Evolutionary conservation across 2,329 filamentous ascomycete genomes (phyloP).

Genomic region (Penicillium sp.): DNA sequence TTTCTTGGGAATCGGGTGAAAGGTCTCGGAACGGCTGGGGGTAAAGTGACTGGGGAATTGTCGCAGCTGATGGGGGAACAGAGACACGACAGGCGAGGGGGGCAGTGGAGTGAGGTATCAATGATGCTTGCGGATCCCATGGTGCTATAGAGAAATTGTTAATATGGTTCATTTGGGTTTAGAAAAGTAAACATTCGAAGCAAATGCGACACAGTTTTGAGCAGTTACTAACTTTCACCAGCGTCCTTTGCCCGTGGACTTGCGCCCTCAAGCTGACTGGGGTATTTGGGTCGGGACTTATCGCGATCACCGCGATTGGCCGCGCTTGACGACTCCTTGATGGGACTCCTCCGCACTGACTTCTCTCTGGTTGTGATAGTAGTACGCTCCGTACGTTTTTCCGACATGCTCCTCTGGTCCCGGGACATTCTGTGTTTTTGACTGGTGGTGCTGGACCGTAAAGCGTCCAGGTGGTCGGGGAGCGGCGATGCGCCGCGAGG

Average conservation of each 20-base stretch:
- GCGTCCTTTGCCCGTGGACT: conserved; percentile 37
- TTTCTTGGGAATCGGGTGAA: conserved; percentile 78
- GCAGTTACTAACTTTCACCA: conserved; percentile 29
- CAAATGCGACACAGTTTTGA: neutral
- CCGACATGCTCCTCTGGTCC: conserved; percentile 36
- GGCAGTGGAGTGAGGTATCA: conserved; percentile 68
- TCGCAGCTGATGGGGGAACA: conserved; percentile 60
- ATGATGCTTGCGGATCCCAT: conserved; percentile 78
- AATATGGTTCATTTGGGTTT: neutral
- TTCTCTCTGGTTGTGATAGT: conserved; percentile 64
- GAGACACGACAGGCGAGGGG: conserved; percentile 71
- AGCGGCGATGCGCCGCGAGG: conserved; percentile 30
- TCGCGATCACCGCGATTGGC: conserved; percentile 37
- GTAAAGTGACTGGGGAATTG: conserved; percentile 68
- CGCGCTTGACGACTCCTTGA: conserved; percentile 40
- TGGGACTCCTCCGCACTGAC: conserved; percentile 60
- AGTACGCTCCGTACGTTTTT: conserved; percentile 42
- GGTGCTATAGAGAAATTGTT: conserved; percentile 32
- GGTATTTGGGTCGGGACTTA: conserved; percentile 32
- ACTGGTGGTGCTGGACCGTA: conserved; percentile 31
- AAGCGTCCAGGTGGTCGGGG: conserved; percentile 33
- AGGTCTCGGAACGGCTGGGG: conserved; percentile 68
- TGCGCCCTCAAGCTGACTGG: conserved; percentile 22
- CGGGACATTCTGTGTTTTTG: conserved; percentile 34
- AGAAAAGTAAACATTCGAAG: neutral